Percentiles rank a stretch among this genome's conserved stretches.
Conservation (phyloP, 257 asterid species). For the Ligustrum vulgare region DNA sequence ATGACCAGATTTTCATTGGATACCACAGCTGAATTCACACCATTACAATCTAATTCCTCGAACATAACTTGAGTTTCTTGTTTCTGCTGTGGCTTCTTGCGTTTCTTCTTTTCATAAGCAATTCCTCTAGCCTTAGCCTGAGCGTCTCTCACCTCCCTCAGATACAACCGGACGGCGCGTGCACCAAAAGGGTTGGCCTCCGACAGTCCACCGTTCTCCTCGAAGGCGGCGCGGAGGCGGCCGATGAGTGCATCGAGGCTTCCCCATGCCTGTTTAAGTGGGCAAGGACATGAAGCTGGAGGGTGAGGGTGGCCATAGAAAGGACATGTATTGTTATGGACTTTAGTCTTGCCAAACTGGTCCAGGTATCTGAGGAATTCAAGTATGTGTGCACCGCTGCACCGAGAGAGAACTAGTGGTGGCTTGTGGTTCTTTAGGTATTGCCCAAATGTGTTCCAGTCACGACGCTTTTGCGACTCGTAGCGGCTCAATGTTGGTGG, state of each 20-base stretch:
- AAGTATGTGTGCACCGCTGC: constrained; percentile 67
- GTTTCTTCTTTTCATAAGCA: constrained; percentile 61
- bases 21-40: background rate
- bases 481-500: constrained; percentile 45
- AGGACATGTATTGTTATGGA: constrained; percentile 41
- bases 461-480: constrained; percentile 65
- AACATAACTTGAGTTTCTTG: background rate
- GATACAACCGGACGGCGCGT: constrained; percentile 56
- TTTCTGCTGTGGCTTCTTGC: constrained; percentile 37
- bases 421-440: constrained; percentile 65
- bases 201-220: constrained; percentile 58
- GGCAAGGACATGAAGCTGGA: constrained; percentile 56
- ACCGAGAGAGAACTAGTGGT: constrained; percentile 52
- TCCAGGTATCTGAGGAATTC: constrained; percentile 53
- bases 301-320: constrained; percentile 58
- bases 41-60: constrained; percentile 3
- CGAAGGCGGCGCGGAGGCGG: constrained; percentile 62
- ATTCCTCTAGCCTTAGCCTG: constrained; percentile 63
- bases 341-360: constrained; percentile 56
- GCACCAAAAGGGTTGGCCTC: constrained; percentile 62
- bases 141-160: constrained; percentile 58
- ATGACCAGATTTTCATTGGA: constrained; percentile 22
- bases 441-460: constrained; percentile 64
- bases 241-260: constrained; percentile 69
- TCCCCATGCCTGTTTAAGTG: constrained; percentile 62